phyloP scores from a whole-genome alignment of 345 rosid genomes.

The Pelargonium nanum region DNA sequence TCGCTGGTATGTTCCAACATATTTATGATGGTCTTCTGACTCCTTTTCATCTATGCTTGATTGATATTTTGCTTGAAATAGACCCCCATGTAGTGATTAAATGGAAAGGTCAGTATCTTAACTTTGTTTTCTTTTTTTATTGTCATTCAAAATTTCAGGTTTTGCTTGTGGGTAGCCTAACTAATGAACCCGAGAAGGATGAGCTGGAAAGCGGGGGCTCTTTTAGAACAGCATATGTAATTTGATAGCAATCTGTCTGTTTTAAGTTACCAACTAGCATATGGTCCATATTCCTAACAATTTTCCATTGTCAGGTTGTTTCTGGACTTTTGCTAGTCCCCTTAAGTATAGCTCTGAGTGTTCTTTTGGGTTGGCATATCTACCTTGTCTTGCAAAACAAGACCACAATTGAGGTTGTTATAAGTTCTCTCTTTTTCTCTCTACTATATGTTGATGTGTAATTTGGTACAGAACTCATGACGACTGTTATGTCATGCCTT shows the following conservation, averaged over 20 bases:
- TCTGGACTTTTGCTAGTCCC: constrained; percentile 63
- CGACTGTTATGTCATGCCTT: constrained; percentile 1
- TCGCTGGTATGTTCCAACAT: constrained; percentile 50
- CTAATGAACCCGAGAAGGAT: constrained; percentile 51
- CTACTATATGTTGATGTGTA: no score
- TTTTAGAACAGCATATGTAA: constrained; percentile 55
- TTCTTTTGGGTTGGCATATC: constrained; percentile 84
- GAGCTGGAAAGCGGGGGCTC: constrained; percentile 50
- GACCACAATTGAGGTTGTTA: constrained; percentile 74
- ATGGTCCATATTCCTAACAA: constrained; percentile 5
- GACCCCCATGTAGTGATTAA: no score
- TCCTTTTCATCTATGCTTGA: neutral
- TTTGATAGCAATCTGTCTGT: constrained; percentile 4
- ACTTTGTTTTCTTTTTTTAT: no score
- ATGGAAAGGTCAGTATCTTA: neutral
- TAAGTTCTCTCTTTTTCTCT: neutral
- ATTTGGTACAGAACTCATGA: neutral
- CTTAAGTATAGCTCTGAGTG: constrained; percentile 44
- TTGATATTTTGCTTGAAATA: neutral
- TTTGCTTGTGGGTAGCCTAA: constrained; percentile 77
- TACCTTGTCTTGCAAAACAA: constrained; percentile 77
- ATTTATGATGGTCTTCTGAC: neutral
- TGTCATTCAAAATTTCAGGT: constrained; percentile 42
- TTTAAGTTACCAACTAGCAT: constrained; percentile 5
- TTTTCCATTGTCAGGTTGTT: constrained; percentile 46